Conservation (phyloP, 192 early-diverging fungal species). For the Borealophlyctis nickersoniae region DNA sequence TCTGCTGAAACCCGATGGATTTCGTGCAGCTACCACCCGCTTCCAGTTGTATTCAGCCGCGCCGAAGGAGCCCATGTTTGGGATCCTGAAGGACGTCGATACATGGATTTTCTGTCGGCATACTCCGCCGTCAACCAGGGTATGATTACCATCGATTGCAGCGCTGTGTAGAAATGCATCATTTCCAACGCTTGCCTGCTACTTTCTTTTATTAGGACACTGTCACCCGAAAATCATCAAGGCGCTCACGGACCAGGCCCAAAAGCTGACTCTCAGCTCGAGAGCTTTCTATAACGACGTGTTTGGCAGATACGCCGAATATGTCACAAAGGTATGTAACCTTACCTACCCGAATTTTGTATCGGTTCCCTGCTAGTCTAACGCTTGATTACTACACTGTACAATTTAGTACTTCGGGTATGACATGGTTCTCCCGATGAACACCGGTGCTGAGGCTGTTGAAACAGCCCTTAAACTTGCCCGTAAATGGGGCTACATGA, state of each 20-base stretch:
- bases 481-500: slow-evolving; percentile 92
- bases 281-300: slow-evolving; percentile 96
- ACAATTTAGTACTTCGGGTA: slow-evolving; percentile 76
- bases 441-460: slow-evolving; percentile 98
- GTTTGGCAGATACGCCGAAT: slow-evolving; percentile 87
- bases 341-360: no score
- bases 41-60: slow-evolving; percentile 86
- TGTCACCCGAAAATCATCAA: slow-evolving; percentile 93
- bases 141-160: neutral
- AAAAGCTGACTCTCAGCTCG: slow-evolving; percentile 79
- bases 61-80: slow-evolving; percentile 88
- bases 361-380: no score
- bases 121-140: slow-evolving; percentile 85
- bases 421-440: slow-evolving; percentile 99
- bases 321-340: slow-evolving; percentile 71
- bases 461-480: slow-evolving; percentile 98
- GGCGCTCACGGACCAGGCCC: slow-evolving; percentile 87
- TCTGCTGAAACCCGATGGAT: neutral
- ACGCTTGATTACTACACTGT: no score
- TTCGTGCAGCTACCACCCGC: slow-evolving; percentile 81
- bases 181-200: slow-evolving; percentile 1
- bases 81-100: slow-evolving; percentile 86
- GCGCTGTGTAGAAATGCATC: neutral
- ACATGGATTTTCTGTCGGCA: slow-evolving; percentile 85
- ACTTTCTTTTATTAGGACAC: slow-evolving; percentile 77